Evolutionary conservation across 2,329 filamentous ascomycete genomes (phyloP).

Genomic region (Aspergillus sp.): DNA sequence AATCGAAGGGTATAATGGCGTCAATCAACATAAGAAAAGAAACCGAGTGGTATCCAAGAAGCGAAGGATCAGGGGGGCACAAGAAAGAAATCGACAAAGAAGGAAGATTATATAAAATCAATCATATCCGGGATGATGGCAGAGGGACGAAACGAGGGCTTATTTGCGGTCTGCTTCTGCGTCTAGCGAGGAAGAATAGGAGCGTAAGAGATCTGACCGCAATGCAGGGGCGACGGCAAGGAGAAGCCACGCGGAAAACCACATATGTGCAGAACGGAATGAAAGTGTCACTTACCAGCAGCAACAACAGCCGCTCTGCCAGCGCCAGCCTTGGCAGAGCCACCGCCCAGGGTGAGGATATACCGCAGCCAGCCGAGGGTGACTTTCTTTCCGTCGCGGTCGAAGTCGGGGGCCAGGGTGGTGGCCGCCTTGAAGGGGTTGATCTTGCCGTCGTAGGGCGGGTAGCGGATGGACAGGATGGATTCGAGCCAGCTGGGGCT

Average conservation of each 20-base stretch:
- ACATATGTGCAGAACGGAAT: neutral
- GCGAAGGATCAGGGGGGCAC: neutral
- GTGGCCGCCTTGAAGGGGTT: slow-evolving; percentile 51
- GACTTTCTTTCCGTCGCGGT: slow-evolving; percentile 52
- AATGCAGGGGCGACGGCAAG: neutral
- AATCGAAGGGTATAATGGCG: neutral
- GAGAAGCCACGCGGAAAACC: neutral
- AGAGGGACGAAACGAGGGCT: neutral
- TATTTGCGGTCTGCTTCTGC: neutral
- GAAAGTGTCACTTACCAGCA: slow-evolving; percentile 36
- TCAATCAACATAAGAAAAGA: neutral
- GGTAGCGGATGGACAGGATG: slow-evolving; percentile 57
- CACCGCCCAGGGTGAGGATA: slow-evolving; percentile 41
- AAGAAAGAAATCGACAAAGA: neutral
- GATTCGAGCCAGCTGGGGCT: slow-evolving; percentile 61
- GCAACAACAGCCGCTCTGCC: slow-evolving; percentile 34
- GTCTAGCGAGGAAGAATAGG: neutral
- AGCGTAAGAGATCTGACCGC: slow-evolving; percentile 2
- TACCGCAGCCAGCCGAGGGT: slow-evolving; percentile 38
- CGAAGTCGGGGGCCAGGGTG: slow-evolving; percentile 57
- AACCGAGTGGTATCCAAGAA: neutral
- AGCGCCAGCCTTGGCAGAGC: slow-evolving; percentile 35
- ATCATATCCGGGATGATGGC: neutral
- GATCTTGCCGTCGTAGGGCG: slow-evolving; percentile 58
- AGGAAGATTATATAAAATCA: neutral